Evolutionary conservation across 2,329 filamentous ascomycete genomes (phyloP), one percentile per base, ranked within the genome.

Genomic region (Epichloe baconii): DNA sequence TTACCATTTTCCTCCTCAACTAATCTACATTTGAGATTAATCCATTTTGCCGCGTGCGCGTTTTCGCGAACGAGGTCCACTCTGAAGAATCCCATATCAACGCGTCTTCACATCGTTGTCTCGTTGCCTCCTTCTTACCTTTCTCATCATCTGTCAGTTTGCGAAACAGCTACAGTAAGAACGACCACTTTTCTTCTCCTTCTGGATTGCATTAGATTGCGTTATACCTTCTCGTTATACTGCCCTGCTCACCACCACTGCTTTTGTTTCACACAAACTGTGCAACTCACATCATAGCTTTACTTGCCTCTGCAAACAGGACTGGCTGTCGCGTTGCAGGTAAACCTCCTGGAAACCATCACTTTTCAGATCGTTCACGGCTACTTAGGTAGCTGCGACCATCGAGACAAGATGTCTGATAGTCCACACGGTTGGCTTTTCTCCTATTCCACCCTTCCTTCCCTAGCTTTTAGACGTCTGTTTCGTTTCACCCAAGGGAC

Each of bases 81-180:
- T n/a, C 14, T 14, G 7, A 37, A 19, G 17, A 15, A 11, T 8
- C 8, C 23, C 14, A 19, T 31, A 43, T 48, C 19, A 43, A 49
- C 48, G 48, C 48, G 48, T 44, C 34, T 31, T 42, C 47, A 3
- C 31, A n/a, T 21, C 15, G 14, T n/a, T 34, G 31, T 35, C 35
- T 11, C 10, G 6, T 19, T n/a, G 6, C 34, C 47, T 52, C 36
- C 43, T 46, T 46, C 35, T 50, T 47, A 35, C 42, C 21, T n/a
- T n/a, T 23, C 3, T 35, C 47, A 49, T 49, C 46, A 35, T 44
- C 34, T 47, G 43, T 31, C 41, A 47, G 17, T 46, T 49, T 11
- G 37, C 43, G 14, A 47, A 35, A 38, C 19, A 47, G n/a, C 34
- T 43, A 37, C 37, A 44, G 51, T 52, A 52, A 49, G 51, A 50